phyloP scores from a whole-genome alignment of 192 early-diverging fungal genomes.

The Coemansia sp. region DNA sequence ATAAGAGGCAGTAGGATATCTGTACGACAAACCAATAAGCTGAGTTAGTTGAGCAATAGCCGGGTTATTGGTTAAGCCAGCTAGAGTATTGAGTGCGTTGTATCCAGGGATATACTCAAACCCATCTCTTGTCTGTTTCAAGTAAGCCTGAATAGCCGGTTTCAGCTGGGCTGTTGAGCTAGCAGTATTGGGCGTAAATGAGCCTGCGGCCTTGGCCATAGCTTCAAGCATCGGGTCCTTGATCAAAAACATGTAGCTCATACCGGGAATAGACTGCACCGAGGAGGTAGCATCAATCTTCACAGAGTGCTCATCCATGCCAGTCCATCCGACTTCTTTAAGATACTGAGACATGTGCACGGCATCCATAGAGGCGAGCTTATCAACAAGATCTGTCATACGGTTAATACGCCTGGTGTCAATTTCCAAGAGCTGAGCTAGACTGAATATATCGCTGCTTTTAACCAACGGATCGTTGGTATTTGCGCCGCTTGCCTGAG shows the following conservation, averaged over 20 bases:
- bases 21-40: conserved; percentile 29
- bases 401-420: conserved; percentile 15
- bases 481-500: conserved; percentile 10
- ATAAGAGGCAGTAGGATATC: conserved; percentile 33
- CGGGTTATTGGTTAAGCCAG: conserved; percentile 14
- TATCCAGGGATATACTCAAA: conserved; percentile 23
- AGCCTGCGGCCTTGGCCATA: conserved; percentile 15
- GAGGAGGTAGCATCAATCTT: background rate
- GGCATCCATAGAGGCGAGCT: conserved; percentile 7
- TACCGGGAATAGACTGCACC: conserved; percentile 19
- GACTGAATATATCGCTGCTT: conserved; percentile 16
- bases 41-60: conserved; percentile 14
- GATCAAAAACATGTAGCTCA: conserved; percentile 33
- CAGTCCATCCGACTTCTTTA: conserved; percentile 30
- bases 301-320: background rate
- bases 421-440: conserved; percentile 21
- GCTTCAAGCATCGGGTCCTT: conserved; percentile 17
- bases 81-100: conserved; percentile 2
- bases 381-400: conserved; percentile 19
- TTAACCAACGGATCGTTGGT: conserved; percentile 18
- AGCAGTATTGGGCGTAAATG: background rate
- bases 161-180: conserved; percentile 1
- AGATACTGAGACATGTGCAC: conserved; percentile 16
- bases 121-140: conserved; percentile 16
- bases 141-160: conserved; percentile 2